Percentiles rank a stretch among this genome's conserved stretches.
Conservation (phyloP, 1,284 basidiomycete species). For the Trichosporon inkin region DNA sequence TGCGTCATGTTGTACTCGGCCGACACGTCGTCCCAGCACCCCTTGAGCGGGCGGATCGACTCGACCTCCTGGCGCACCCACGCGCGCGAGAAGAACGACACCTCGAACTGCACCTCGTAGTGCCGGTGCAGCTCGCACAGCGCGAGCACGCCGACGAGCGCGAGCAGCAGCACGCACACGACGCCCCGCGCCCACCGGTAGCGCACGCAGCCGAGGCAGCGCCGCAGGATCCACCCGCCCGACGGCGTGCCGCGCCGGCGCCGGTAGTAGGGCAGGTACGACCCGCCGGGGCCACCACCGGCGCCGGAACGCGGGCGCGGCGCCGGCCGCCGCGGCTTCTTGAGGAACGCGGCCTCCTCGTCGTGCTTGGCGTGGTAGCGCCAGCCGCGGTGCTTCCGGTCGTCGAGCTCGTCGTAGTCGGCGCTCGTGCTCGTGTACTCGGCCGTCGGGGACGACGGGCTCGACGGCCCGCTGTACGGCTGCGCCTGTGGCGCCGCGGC, state of each 20-base stretch:
- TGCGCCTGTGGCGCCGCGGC: neutral
- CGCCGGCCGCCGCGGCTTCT: neutral
- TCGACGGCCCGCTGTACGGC: conserved; percentile 4
- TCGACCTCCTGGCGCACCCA: conserved; percentile 69
- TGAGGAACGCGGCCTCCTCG: neutral
- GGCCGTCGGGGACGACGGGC: neutral
- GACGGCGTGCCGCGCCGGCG: neutral
- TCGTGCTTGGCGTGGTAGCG: neutral
- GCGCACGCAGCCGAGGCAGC: neutral
- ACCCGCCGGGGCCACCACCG: too few species aligned
- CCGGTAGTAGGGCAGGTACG: conserved; percentile 4
- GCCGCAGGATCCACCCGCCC: neutral
- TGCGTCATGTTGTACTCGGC: conserved; percentile 66
- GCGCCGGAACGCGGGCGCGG: neutral
- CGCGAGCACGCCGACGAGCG: neutral
- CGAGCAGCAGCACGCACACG: neutral
- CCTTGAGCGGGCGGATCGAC: conserved; percentile 52
- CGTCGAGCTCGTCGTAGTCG: neutral
- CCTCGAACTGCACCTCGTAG: conserved; percentile 76
- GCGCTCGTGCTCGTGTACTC: neutral
- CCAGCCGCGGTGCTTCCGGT: conserved; percentile 1
- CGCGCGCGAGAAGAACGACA: conserved; percentile 65
- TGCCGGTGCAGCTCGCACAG: conserved; percentile 56
- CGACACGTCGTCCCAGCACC: conserved; percentile 65
- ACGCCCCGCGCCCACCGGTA: neutral